Evolutionary conservation across 2,329 filamentous ascomycete genomes (phyloP), one percentile per base, ranked within the genome.

Genomic region (Calonectria pteridis): DNA sequence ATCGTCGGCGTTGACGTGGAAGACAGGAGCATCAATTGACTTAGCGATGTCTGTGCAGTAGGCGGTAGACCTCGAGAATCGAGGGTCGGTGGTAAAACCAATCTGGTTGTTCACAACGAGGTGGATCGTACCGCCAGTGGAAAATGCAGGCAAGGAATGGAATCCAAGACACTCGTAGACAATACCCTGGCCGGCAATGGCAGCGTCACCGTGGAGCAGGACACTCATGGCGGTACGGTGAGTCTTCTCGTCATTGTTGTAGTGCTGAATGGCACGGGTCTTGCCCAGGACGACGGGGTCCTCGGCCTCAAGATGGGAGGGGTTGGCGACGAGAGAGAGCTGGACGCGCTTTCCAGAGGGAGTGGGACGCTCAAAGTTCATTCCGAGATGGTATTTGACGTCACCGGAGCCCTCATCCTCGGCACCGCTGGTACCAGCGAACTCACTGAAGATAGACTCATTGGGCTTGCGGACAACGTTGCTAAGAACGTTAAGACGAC

Each of bases 21-120:
- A 99, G 72, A 99, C 95, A 58, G 97, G 97, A 2, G 97, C 97
- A 81, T 99, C 97, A 79, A 99, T 98, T 66, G 97, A 95, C 90
- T 99, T 99, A 86, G 97, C 97, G 82, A 99, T 98, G 85, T 99
- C 97, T 53, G 97, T 98, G 88, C 97, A 99, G 91, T 99, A 99
- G 55, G 97, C 94, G 64, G 97, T 99, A 26, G 97, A 99, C 81
- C 97, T 95, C 80, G 97, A 94, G 86, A 98, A 99, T 83, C 97
- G 95, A 79, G 97, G 97, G 84, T 99, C 97, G 28, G 97, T 99
- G 68, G 97, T 99, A 90, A 99, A 99, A 86, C 97, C 97, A 85
- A 99, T 99, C 90, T 99, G 97, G 91, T 99, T 99, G 92, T 99
- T 99, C 80, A 98, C 96, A 73, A 99, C 93, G 78, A 99, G 90